Percentiles rank a stretch among this genome's conserved stretches.
Conservation (phyloP, 768 basidiomycete species). For the Brasilioporus rufonigricans region DNA sequence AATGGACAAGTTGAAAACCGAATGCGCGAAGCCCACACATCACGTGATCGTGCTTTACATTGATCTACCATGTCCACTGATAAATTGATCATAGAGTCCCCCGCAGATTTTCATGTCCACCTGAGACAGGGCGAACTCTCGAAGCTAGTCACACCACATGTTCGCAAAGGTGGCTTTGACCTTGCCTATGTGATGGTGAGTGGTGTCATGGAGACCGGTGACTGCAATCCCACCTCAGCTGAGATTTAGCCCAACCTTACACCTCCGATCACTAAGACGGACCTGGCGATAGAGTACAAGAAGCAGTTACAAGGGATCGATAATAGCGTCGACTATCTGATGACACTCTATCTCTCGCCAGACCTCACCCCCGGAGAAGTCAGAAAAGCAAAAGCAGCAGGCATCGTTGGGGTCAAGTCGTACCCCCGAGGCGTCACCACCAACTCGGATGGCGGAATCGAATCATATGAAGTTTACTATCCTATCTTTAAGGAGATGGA, state of each 20-base stretch:
- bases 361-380: conserved; percentile 90
- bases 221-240: conserved; percentile 10
- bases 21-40: conserved; percentile 22
- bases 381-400: conserved; percentile 79
- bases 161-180: conserved; percentile 83
- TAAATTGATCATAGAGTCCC: conserved; percentile 39
- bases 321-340: conserved; percentile 79
- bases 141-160: conserved; percentile 84
- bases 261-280: conserved; percentile 83
- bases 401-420: conserved; percentile 89
- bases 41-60: conserved; percentile 31
- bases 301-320: conserved; percentile 71
- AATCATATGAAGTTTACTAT: conserved; percentile 92
- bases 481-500: conserved; percentile 94
- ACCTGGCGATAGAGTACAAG: conserved; percentile 80
- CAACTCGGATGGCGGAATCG: conserved; percentile 94
- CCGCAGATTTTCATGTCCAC: conserved; percentile 96
- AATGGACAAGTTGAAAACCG: conserved; percentile 27
- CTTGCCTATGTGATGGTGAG: conserved; percentile 96
- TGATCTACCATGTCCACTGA: conserved; percentile 26
- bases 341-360: conserved; percentile 95
- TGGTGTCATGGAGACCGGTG: conserved; percentile 7
- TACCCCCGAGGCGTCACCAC: conserved; percentile 98
- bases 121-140: conserved; percentile 85
- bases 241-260: conserved; percentile 79